Percentiles rank a stretch among this genome's conserved stretches.
These are phyloP conservation scores for Fragilaria radians DNA, from an alignment of 108 stramenopile species.

Conservation along the genomic window DNA sequence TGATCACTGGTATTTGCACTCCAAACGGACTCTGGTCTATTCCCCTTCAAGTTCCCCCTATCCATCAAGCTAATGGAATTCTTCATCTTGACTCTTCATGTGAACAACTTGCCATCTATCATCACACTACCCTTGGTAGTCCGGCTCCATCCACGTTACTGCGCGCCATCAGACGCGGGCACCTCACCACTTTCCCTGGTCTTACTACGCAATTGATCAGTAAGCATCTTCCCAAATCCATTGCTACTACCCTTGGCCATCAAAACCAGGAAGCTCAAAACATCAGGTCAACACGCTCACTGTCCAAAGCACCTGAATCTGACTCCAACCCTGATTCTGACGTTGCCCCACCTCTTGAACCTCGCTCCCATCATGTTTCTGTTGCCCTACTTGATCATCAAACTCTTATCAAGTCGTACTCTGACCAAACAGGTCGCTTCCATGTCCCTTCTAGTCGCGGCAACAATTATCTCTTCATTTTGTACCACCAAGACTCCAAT, in stretches of 20 bases:
- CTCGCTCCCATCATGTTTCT: background rate
- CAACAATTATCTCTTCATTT: conserved; percentile 23
- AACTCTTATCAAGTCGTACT: conserved; percentile 10
- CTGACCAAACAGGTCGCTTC: conserved; percentile 35
- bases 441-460: conserved; percentile 14
- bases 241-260: conserved; percentile 22
- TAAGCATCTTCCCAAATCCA: background rate
- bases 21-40: conserved; percentile 5
- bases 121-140: conserved; percentile 2
- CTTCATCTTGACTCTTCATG: background rate
- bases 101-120: background rate
- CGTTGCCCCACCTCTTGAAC: background rate
- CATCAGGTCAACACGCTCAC: conserved; percentile 9
- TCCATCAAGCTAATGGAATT: background rate
- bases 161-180: background rate
- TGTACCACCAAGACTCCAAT: conserved; percentile 37
- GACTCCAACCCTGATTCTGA: background rate
- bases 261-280: conserved; percentile 12
- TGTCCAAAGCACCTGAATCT: background rate
- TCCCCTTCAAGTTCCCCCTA: background rate
- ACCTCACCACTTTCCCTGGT: background rate
- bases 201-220: background rate
- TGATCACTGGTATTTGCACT: background rate
- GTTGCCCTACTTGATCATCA: background rate
- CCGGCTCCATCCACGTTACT: background rate